These are phyloP conservation scores for Chaetomidium leptoderma DNA, from an alignment of 495 filamentous ascomycete species.

Conservation along the genomic window DNA sequence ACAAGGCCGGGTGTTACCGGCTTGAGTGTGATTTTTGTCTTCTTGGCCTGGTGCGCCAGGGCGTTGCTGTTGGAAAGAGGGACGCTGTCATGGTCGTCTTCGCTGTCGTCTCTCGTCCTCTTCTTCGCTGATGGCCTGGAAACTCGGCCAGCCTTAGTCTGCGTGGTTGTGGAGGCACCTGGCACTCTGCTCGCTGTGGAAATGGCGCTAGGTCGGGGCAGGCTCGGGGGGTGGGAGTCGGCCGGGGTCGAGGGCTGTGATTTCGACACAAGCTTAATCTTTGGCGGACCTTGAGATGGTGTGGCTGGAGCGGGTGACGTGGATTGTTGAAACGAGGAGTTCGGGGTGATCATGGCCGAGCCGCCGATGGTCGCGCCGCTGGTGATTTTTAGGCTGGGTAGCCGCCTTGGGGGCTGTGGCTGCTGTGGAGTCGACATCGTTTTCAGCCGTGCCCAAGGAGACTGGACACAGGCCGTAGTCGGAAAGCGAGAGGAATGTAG, in stretches of 20 bases:
- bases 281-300: conserved; percentile 38
- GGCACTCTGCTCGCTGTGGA: conserved; percentile 3
- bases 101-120: conserved; percentile 36
- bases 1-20: conserved; percentile 14
- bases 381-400: conserved; percentile 27
- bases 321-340: conserved; percentile 13
- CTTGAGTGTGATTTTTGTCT: conserved; percentile 39
- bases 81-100: conserved; percentile 43
- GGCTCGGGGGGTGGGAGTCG: conserved; percentile 21
- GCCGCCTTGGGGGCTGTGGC: conserved; percentile 21
- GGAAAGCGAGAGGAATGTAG: neutral
- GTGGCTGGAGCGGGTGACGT: conserved; percentile 32
- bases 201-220: neutral
- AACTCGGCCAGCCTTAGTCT: conserved; percentile 47
- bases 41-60: conserved; percentile 34
- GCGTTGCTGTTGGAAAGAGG: conserved; percentile 30
- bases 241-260: conserved; percentile 48
- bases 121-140: conserved; percentile 49
- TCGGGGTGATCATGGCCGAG: neutral
- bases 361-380: conserved; percentile 9
- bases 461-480: neutral
- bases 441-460: neutral
- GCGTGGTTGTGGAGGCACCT: conserved; percentile 27
- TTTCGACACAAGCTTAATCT: conserved; percentile 50
- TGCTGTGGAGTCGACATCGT: conserved; percentile 22